These are phyloP conservation scores for Aureobasidium namibiae DNA, from an alignment of 2,329 filamentous ascomycete species.

Conservation along the genomic window DNA sequence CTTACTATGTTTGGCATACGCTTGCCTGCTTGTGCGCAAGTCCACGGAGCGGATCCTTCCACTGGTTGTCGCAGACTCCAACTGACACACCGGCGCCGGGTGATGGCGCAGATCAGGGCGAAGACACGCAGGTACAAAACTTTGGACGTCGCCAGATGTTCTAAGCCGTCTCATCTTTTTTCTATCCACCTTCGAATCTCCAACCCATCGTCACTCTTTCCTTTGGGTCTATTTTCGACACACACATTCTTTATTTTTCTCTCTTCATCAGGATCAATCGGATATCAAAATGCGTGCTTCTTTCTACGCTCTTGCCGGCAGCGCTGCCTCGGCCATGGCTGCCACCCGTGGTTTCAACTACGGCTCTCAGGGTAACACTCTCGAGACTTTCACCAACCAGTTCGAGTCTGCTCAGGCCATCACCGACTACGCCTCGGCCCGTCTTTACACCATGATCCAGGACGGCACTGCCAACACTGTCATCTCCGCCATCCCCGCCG, in stretches of 20 bases:
- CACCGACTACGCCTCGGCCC: conserved; percentile 58
- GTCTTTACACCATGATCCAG: conserved; percentile 69
- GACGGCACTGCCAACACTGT: conserved; percentile 54
- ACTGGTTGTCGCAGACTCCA: conserved; percentile 6
- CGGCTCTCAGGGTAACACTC: conserved; percentile 35
- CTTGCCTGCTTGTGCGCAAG: background rate
- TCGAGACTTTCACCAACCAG: conserved; percentile 35
- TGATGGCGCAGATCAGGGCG: conserved; percentile 9
- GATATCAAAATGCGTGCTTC: conserved; percentile 11
- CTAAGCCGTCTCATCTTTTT: background rate
- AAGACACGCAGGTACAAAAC: conserved; percentile 12
- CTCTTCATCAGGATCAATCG: background rate
- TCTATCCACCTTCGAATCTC: background rate
- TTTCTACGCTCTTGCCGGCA: conserved; percentile 26
- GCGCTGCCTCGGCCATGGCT: conserved; percentile 30
- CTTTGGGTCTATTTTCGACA: background rate
- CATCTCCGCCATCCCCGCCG: conserved; percentile 68
- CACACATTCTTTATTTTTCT: background rate
- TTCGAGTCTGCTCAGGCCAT: conserved; percentile 60
- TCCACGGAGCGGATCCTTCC: conserved; percentile 3
- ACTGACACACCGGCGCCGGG: conserved; percentile 9
- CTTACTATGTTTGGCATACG: conserved; percentile 11
- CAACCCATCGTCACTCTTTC: conserved; percentile 12
- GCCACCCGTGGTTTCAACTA: conserved; percentile 64
- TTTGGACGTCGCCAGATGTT: background rate